phyloP scores from a whole-genome alignment of 2,329 filamentous ascomycete genomes.

The Pseudogymnoascus sp. region DNA sequence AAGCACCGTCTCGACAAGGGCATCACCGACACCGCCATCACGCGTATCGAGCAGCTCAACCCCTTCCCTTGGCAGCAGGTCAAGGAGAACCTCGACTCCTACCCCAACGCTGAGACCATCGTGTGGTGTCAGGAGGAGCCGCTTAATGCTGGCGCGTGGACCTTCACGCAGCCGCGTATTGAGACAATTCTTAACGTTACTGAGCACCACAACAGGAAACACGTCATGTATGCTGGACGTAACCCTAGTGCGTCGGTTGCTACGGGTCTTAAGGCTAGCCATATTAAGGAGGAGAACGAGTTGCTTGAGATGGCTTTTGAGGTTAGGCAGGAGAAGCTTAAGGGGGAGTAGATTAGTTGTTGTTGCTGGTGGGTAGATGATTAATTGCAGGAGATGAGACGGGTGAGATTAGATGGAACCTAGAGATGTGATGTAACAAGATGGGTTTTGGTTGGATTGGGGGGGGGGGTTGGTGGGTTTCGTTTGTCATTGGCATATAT shows the following conservation, averaged over 20 bases:
- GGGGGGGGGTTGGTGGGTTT: background rate
- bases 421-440: conserved; percentile 6
- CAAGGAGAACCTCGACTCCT: conserved; percentile 91
- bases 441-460: background rate
- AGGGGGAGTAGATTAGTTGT: conserved; percentile 40
- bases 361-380: background rate
- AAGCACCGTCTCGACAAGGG: conserved; percentile 86
- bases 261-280: conserved; percentile 80
- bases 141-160: conserved; percentile 94
- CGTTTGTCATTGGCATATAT: conserved; percentile 4
- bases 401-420: background rate
- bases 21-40: conserved; percentile 86
- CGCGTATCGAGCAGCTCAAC: conserved; percentile 93
- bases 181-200: conserved; percentile 95
- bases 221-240: conserved; percentile 95
- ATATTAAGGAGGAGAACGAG: conserved; percentile 89
- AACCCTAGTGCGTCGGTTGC: conserved; percentile 91
- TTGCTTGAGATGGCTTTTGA: conserved; percentile 61
- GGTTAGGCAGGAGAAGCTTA: conserved; percentile 62
- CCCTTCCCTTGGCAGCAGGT: conserved; percentile 98
- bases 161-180: conserved; percentile 92
- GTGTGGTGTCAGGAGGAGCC: conserved; percentile 98
- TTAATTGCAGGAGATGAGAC: background rate
- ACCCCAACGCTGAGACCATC: conserved; percentile 95
- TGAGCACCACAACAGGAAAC: conserved; percentile 83